Percentiles rank a stretch among this genome's conserved stretches.
Conservation (phyloP, 2,329 filamentous ascomycete genomes). For the Ophiocordyceps sinensis region DNA sequence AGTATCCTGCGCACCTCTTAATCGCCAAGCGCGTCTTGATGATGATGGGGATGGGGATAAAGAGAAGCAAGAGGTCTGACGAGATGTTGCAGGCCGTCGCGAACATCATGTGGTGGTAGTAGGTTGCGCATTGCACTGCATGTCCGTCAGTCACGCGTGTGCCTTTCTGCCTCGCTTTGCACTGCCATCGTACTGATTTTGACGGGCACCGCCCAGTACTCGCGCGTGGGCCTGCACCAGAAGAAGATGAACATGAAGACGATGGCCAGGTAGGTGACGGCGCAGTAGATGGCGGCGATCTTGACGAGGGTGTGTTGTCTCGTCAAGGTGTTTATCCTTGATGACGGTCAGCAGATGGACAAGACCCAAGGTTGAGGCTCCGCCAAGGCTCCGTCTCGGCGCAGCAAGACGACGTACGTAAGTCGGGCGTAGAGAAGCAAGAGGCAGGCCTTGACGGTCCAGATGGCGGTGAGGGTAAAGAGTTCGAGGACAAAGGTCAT, state of each 20-base stretch:
- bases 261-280: slow-evolving; percentile 29
- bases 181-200: slow-evolving; percentile 10
- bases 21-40: slow-evolving; percentile 22
- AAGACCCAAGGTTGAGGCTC: too few species aligned
- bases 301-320: slow-evolving; percentile 23
- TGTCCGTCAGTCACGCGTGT: not conserved
- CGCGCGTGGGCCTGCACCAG: slow-evolving; percentile 36
- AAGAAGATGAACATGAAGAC: slow-evolving; percentile 34
- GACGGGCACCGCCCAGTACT: slow-evolving; percentile 37
- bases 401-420: slow-evolving; percentile 21
- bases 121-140: slow-evolving; percentile 27
- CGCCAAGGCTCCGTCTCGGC: not conserved
- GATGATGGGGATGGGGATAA: slow-evolving; percentile 30
- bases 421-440: slow-evolving; percentile 37
- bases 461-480: slow-evolving; percentile 33
- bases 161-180: not conserved
- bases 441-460: slow-evolving; percentile 38
- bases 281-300: slow-evolving; percentile 27
- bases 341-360: not conserved
- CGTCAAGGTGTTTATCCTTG: slow-evolving; percentile 11
- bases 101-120: slow-evolving; percentile 31
- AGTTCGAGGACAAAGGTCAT: slow-evolving; percentile 38
- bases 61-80: slow-evolving; percentile 28
- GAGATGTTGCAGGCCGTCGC: slow-evolving; percentile 31
- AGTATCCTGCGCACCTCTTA: slow-evolving; percentile 7